Conservation (phyloP, 2,329 filamentous ascomycete species). For the Aspergillus oerlinghausenensis region DNA sequence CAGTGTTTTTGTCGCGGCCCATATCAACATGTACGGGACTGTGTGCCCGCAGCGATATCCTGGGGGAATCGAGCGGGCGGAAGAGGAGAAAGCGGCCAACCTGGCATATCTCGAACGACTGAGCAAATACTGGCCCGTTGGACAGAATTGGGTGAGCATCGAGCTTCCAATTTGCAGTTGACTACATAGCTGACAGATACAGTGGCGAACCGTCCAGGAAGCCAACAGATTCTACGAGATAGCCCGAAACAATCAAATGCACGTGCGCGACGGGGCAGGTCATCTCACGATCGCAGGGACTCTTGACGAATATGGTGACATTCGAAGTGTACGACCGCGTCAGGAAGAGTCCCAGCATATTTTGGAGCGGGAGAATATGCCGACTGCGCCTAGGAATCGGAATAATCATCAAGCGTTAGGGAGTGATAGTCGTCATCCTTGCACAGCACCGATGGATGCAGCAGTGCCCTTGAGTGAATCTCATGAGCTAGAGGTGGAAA, state of each 20-base stretch:
- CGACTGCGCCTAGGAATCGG: not conserved
- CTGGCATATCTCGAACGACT: constrained; percentile 30
- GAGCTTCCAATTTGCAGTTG: no score
- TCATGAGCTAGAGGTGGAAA: constrained; percentile 30
- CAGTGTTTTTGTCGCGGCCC: constrained; percentile 34
- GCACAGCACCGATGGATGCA: not conserved
- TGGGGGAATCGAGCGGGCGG: constrained; percentile 26
- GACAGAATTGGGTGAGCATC: constrained; percentile 28
- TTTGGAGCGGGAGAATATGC: constrained; percentile 9
- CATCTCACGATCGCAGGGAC: constrained; percentile 30
- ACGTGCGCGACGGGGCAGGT: constrained; percentile 16
- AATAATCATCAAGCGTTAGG: not conserved
- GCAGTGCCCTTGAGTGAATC: constrained; percentile 2
- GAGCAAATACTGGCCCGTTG: constrained; percentile 32
- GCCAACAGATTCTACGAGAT: constrained; percentile 33
- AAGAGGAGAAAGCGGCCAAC: constrained; percentile 29
- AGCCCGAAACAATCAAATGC: constrained; percentile 23
- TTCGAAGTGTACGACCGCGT: constrained; percentile 25
- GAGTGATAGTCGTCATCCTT: not conserved
- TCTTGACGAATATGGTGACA: constrained; percentile 36
- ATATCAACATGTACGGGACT: constrained; percentile 38
- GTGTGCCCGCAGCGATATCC: constrained; percentile 30
- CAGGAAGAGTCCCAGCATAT: constrained; percentile 12
- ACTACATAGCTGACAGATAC: not conserved
- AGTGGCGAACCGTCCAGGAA: constrained; percentile 35